Base-by-base conservation (phyloP, 352 stramenopile genomes). In the Pythium aphanidermatum region DNA sequence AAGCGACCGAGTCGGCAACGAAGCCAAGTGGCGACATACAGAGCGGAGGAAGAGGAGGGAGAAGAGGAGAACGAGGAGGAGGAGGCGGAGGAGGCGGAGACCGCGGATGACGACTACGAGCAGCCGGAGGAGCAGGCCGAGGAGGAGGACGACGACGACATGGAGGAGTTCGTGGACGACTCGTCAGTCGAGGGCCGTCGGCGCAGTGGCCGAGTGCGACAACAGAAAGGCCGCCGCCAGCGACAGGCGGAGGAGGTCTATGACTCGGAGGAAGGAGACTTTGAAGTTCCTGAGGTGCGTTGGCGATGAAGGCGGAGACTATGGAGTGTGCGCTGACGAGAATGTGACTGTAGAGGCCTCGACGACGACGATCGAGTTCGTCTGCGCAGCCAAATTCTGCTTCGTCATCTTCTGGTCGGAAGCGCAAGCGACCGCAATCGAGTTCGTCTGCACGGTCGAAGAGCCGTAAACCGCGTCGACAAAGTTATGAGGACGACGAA, bases 121-220 rank as follows among this genome's bases (percentile, higher is more conserved):
- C 71, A 49, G 6, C 64, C 69, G 1, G 58, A 65, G n/a, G 66
- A 78, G 20, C 65, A 68, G 19, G 68, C 77, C 19, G 47, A 50
- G 9, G 34, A 41, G 27, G 59, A 60, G 30, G 43, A 36, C 4
- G 42, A 48, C n/a, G 37, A 47, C 21, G 54, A 56, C 19, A 32
- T 46, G 33, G 35, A 50, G 2, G 51, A 56, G 4, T 51, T 42
- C 30, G 54, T 64, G n/a, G 32, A 50, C 4, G 44, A 52, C 2
- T 34, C 47, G 5, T 35, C 47, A 0, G 46, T 60, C 6, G 55
- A 68, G 14, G 38, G 39, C 35, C 55, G 47, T 9, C 68, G 64
- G 37, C 64, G 62, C 31, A 90, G 73, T 49, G 54, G 55, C 40
- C 62, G 45, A 20, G 28, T 40, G 17, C 58, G 46, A n/a, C n/a